phyloP scores from a whole-genome alignment of 2,329 filamentous ascomycete species.

The Claviceps digitariae region DNA sequence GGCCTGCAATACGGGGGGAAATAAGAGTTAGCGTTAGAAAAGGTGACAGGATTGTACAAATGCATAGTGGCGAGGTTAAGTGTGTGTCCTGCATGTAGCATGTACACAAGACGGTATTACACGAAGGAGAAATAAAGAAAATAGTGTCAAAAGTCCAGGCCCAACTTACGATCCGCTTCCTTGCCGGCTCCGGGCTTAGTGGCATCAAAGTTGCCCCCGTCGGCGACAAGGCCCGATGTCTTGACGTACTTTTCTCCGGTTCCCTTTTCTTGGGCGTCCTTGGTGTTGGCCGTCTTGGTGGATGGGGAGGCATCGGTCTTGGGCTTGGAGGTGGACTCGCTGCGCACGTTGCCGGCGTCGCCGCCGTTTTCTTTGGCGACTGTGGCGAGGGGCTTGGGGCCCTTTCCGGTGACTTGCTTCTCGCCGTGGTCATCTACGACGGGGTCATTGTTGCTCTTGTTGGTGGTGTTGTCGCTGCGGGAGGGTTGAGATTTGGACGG shows the following conservation, averaged over 20 bases:
- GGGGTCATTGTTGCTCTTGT: constrained; percentile 16
- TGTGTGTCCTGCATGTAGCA: no score
- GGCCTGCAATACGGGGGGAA: constrained; percentile 10
- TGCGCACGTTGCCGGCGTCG: constrained; percentile 14
- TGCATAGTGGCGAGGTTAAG: no score
- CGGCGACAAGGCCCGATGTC: constrained; percentile 43
- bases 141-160: background rate
- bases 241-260: constrained; percentile 45
- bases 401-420: constrained; percentile 16
- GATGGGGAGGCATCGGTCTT: background rate
- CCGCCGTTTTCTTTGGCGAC: constrained; percentile 22
- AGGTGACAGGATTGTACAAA: no score
- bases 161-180: constrained; percentile 51
- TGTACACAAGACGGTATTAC: background rate
- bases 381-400: constrained; percentile 19
- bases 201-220: constrained; percentile 56
- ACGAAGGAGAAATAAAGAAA: background rate
- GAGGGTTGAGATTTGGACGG: constrained; percentile 5
- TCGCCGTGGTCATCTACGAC: constrained; percentile 21
- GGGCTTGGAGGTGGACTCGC: background rate
- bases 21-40: background rate
- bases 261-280: constrained; percentile 20
- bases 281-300: constrained; percentile 7
- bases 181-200: constrained; percentile 47
- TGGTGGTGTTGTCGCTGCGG: background rate